Evolutionary conservation across 1,284 basidiomycete species (phyloP).

Genomic region (Microbotryum intermedium): DNA sequence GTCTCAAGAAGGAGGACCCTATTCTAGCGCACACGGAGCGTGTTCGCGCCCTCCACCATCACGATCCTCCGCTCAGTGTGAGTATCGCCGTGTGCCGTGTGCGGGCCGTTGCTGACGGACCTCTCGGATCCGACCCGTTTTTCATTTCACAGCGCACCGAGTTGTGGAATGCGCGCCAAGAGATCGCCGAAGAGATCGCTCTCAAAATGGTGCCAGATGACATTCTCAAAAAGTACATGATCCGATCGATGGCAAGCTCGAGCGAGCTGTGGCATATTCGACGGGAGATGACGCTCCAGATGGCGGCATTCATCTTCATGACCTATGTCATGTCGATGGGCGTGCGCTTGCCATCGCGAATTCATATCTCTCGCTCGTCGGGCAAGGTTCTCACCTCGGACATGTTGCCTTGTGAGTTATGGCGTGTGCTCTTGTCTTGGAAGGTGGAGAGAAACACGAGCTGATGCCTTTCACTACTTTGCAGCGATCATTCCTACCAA

Average conservation of each 20-base stretch:
- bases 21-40: slow-evolving; percentile 75
- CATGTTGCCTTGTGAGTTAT: slow-evolving; percentile 62
- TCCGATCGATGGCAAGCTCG: slow-evolving; percentile 71
- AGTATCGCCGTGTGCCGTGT: neutral
- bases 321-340: slow-evolving; percentile 81
- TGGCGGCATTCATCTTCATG: slow-evolving; percentile 83
- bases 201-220: slow-evolving; percentile 85
- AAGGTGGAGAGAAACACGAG: too few relatives aligned
- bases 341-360: slow-evolving; percentile 72
- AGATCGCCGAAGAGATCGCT: slow-evolving; percentile 82
- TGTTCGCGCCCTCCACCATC: slow-evolving; percentile 47
- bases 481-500: slow-evolving; percentile 42
- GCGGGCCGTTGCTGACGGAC: neutral
- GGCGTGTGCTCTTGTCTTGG: neutral
- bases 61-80: slow-evolving; percentile 19
- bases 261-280: slow-evolving; percentile 93
- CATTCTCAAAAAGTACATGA: slow-evolving; percentile 83
- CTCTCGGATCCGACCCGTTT: neutral
- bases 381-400: slow-evolving; percentile 87
- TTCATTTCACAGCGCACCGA: slow-evolving; percentile 7
- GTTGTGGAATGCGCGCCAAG: slow-evolving; percentile 43
- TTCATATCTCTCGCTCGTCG: slow-evolving; percentile 80
- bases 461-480: slow-evolving; percentile 1
- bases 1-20: slow-evolving; percentile 81
- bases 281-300: slow-evolving; percentile 89